Evolutionary conservation across 345 rosid genomes (phyloP).

Genomic region (Reutealis trisperma): DNA sequence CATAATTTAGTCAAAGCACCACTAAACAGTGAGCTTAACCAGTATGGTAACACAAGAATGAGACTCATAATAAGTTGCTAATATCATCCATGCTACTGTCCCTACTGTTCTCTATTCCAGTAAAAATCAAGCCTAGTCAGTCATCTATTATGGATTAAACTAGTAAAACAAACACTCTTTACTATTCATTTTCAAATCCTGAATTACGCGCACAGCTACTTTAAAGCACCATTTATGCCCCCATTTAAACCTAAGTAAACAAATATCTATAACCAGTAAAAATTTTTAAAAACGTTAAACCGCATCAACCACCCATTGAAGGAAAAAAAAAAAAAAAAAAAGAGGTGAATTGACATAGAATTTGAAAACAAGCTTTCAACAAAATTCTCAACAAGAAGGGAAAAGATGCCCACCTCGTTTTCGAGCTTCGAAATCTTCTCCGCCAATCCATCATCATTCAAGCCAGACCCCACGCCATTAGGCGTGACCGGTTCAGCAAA

Average conservation of each 20-base stretch:
- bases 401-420: constrained; percentile 57
- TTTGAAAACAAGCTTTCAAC: not conserved
- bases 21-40: not conserved
- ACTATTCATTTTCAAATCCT: too few species aligned
- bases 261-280: not conserved
- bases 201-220: too few species aligned
- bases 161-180: too few species aligned
- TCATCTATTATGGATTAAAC: not conserved
- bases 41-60: not conserved
- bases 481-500: constrained; percentile 53
- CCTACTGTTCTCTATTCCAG: not conserved
- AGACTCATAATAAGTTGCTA: not conserved
- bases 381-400: not conserved
- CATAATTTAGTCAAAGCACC: not conserved
- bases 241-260: not conserved
- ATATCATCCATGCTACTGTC: not conserved
- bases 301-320: not conserved
- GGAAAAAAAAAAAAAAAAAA: not conserved
- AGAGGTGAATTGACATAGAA: not conserved
- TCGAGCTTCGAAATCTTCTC: constrained; percentile 67
- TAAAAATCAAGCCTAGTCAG: not conserved
- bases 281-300: not conserved
- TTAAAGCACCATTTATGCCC: not conserved
- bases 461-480: constrained; percentile 32
- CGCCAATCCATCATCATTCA: constrained; percentile 40